Conservation (phyloP, 2,329 filamentous ascomycete species). For the Nigrospora osmanthi region DNA sequence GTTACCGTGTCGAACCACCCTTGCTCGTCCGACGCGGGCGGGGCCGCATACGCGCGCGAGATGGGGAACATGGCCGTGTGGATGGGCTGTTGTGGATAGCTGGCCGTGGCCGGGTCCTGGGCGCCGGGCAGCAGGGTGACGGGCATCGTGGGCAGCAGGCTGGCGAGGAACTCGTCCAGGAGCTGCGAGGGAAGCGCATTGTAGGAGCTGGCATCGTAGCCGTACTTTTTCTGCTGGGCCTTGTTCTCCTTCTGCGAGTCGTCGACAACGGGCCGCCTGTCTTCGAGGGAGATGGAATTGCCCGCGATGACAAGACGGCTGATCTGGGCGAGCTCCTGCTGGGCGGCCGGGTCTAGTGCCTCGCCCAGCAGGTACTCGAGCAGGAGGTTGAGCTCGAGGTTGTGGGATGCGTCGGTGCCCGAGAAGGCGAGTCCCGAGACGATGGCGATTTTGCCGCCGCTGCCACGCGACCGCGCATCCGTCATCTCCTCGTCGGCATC, state of each 20-base stretch:
- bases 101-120: constrained; percentile 80
- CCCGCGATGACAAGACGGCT: constrained; percentile 85
- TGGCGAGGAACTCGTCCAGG: constrained; percentile 74
- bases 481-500: constrained; percentile 52
- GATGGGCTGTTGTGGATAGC: constrained; percentile 86
- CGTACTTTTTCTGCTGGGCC: constrained; percentile 69
- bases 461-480: constrained; percentile 24
- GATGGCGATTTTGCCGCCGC: constrained; percentile 62
- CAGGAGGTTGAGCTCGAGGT: constrained; percentile 68
- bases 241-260: constrained; percentile 38
- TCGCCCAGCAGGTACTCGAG: constrained; percentile 86
- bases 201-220: constrained; percentile 84
- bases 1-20: constrained; percentile 85
- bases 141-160: constrained; percentile 77
- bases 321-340: constrained; percentile 57
- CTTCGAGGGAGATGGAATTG: constrained; percentile 61
- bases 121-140: constrained; percentile 82
- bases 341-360: constrained; percentile 51
- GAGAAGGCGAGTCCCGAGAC: constrained; percentile 84
- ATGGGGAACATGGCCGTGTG: constrained; percentile 86
- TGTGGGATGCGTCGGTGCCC: constrained; percentile 62
- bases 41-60: constrained; percentile 58
- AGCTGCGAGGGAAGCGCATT: constrained; percentile 78
- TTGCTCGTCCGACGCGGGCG: constrained; percentile 34
- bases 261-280: constrained; percentile 20